Evolutionary conservation across 2,329 filamentous ascomycete species (phyloP), one percentile per base, ranked within the genome.

Genomic region (Verticillium albo-atrum): DNA sequence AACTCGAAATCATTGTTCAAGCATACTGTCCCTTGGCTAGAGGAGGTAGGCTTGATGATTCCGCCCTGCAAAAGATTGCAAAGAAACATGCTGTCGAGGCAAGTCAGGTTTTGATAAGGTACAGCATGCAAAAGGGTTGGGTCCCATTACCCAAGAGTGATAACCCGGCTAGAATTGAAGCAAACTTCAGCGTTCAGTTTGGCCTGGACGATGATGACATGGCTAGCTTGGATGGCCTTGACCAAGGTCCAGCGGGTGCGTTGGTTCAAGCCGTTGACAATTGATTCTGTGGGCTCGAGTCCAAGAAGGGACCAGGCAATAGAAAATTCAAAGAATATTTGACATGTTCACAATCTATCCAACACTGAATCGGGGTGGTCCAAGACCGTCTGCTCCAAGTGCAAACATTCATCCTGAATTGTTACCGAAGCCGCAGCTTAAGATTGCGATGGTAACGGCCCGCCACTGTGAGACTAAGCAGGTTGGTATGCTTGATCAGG

Each of bases 81-180:
- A 71, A 81, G 65, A 87, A 85, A 68, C 82, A 89, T 68, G 74
- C 72, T 35, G 88, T 84, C 68, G 80, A 80, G 9, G 80, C 85
- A 1, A 83, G 84, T 26, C 89, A 92, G 72, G 74, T 91, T 4
- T 74, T 92, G 63, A 77, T 92, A 20, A 80, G 89, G 61, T 92
- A 88, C 69, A 83, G 82, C 61, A 71, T 92, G 68, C 87, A 92
- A 68, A 91, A 90, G 74, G 80, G 78, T 14, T 89, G 86, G 83
- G 80, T 87, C 15, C 86, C 88, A n/a, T 71, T 90, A 59, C 87
- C 87, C 23, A 90, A 90, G 77, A 89, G 86, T 61, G 83, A 84
- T 57, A 82, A 78, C 2, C 76, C 79, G 0, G 80, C 79, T 10
- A 78, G 86, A 12, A 90, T 90, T 63, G 76, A 72, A 56, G 76